Conservation (phyloP, 306 rosid genomes). For the Ziziphus jujuba region DNA sequence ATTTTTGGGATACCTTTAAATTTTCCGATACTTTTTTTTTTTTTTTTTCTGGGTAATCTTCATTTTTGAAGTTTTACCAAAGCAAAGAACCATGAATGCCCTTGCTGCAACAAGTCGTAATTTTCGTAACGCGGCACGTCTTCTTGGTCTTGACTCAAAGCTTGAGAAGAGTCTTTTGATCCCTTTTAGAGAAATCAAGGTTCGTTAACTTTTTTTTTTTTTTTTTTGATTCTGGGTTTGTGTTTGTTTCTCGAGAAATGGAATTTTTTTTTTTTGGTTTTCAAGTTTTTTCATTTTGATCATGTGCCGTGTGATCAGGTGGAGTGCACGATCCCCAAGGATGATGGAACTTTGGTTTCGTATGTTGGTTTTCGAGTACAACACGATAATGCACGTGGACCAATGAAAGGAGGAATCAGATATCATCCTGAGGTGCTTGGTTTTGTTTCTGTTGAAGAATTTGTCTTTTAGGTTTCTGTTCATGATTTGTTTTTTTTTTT, state of each 20-base stretch:
- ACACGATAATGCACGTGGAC: slow-evolving; percentile 77
- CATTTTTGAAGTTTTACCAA: background rate
- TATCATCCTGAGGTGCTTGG: slow-evolving; percentile 59
- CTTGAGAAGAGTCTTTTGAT: slow-evolving; percentile 59
- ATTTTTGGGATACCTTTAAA: background rate
- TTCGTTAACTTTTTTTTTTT: background rate
- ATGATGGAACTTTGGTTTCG: slow-evolving; percentile 62
- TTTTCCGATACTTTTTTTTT: background rate
- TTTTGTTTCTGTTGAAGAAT: background rate
- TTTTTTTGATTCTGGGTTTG: background rate
- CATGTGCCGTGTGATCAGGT: too few relatives aligned
- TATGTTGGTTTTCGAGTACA: slow-evolving; percentile 64
- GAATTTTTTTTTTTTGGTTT: background rate
- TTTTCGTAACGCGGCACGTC: slow-evolving; percentile 44
- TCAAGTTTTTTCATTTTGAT: too few relatives aligned
- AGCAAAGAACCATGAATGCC: slow-evolving; percentile 50
- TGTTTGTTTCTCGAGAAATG: slow-evolving; percentile 21
- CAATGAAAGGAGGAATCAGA: slow-evolving; percentile 78
- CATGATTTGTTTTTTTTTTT: slow-evolving; percentile 6
- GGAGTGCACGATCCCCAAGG: slow-evolving; percentile 75
- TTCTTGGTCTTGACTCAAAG: slow-evolving; percentile 66
- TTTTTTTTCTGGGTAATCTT: background rate
- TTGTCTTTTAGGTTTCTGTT: background rate
- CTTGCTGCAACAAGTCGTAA: slow-evolving; percentile 69
- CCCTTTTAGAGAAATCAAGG: slow-evolving; percentile 71